Conservation (phyloP, 805 yeast genomes). For the Tetrapisispora nanseiensis region DNA sequence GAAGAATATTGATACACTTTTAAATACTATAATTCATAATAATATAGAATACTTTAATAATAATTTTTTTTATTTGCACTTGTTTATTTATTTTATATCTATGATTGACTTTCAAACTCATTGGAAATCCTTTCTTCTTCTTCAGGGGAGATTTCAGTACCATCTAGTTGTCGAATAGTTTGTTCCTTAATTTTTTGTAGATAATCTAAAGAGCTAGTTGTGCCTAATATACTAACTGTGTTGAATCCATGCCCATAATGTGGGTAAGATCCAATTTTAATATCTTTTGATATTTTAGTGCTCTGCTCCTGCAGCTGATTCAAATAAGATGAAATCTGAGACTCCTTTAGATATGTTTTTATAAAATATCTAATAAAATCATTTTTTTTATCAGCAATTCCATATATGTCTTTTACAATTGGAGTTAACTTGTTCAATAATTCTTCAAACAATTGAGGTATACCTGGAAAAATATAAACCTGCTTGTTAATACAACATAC, state of each 20-base stretch:
- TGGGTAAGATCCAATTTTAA: slow-evolving; percentile 81
- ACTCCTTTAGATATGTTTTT: slow-evolving; percentile 51
- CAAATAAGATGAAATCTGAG: slow-evolving; percentile 58
- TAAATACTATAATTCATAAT: neutral
- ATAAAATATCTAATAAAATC: slow-evolving; percentile 44
- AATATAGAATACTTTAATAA: neutral
- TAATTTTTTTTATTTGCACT: too few relatives aligned
- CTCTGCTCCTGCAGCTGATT: slow-evolving; percentile 40
- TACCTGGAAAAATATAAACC: slow-evolving; percentile 72
- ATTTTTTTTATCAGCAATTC: slow-evolving; percentile 25
- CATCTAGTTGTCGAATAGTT: slow-evolving; percentile 40
- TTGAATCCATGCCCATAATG: slow-evolving; percentile 54
- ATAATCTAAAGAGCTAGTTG: slow-evolving; percentile 28
- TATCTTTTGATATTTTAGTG: slow-evolving; percentile 22
- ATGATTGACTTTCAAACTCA: slow-evolving; percentile 5
- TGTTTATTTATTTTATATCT: too few relatives aligned
- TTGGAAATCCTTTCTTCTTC: slow-evolving; percentile 40
- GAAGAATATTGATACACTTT: neutral
- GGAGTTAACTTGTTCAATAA: slow-evolving; percentile 41
- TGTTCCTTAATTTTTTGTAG: slow-evolving; percentile 39
- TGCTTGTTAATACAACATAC: slow-evolving; percentile 56
- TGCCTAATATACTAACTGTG: slow-evolving; percentile 70
- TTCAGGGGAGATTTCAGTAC: slow-evolving; percentile 45
- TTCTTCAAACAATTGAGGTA: slow-evolving; percentile 60
- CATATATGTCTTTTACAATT: slow-evolving; percentile 29